Conservation (phyloP, 1,284 basidiomycete species). For the Heterobasidion parviporum region DNA sequence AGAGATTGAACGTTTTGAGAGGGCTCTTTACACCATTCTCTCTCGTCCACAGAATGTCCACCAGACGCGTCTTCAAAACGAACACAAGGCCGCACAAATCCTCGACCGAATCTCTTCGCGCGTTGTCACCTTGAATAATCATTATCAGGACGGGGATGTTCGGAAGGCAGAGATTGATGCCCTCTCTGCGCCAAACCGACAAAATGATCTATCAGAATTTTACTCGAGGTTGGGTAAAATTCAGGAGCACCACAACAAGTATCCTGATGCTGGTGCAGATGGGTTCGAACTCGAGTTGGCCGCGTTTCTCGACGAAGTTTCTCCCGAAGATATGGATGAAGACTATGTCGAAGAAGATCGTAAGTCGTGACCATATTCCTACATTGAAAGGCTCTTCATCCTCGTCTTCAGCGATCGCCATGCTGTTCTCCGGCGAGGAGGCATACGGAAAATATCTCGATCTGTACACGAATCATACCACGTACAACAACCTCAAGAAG, state of each 20-base stretch:
- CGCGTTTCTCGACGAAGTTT: conserved; percentile 67
- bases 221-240: conserved; percentile 91
- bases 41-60: conserved; percentile 56
- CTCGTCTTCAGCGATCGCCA: conserved; percentile 59
- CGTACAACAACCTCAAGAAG: conserved; percentile 86
- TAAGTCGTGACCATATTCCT: conserved; percentile 29
- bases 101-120: conserved; percentile 77
- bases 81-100: conserved; percentile 84
- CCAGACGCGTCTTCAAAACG: conserved; percentile 64
- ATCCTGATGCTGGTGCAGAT: conserved; percentile 80
- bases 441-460: conserved; percentile 93
- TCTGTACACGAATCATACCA: conserved; percentile 81
- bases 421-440: conserved; percentile 95
- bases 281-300: conserved; percentile 78
- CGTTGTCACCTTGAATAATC: conserved; percentile 52
- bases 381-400: not conserved
- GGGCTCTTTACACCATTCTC: conserved; percentile 62
- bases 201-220: conserved; percentile 85
- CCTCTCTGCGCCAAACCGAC: conserved; percentile 48
- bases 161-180: conserved; percentile 53
- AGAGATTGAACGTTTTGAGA: conserved; percentile 87
- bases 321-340: conserved; percentile 67
- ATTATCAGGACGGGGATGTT: conserved; percentile 69
- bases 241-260: conserved; percentile 93
- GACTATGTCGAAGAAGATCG: conserved; percentile 75